Percentiles rank a stretch among this genome's conserved stretches.
Evolutionary conservation across 2,329 filamentous ascomycete species (phyloP).

Genomic region (Fusarium keratoplasticum): DNA sequence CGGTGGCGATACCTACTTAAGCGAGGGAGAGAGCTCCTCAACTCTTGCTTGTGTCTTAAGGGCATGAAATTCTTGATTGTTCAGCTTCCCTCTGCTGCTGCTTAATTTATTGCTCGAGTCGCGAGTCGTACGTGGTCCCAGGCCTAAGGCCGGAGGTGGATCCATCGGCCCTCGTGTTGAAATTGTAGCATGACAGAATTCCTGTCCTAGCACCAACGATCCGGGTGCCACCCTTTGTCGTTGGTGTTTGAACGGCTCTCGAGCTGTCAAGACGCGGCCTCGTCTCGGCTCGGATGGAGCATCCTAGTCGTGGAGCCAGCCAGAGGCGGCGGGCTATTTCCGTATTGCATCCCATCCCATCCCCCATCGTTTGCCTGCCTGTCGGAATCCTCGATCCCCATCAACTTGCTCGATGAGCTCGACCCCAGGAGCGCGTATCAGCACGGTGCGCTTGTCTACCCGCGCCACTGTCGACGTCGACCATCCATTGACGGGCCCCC

Average conservation of each 20-base stretch:
- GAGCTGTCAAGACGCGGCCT: constrained; percentile 31
- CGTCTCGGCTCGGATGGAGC: constrained; percentile 12
- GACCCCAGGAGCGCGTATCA: neutral
- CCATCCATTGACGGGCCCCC: neutral
- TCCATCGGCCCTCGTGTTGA: constrained; percentile 7
- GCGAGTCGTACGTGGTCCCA: neutral
- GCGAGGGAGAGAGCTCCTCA: constrained; percentile 12
- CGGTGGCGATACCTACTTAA: constrained; percentile 36
- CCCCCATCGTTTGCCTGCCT: constrained; percentile 3
- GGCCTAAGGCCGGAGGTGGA: neutral
- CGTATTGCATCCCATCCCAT: constrained; percentile 7
- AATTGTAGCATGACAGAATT: neutral
- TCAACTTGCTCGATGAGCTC: neutral
- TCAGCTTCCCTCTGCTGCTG: neutral
- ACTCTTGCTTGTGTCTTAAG: neutral
- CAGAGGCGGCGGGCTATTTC: constrained; percentile 16
- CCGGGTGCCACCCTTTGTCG: constrained; percentile 9
- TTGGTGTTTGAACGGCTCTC: constrained; percentile 25
- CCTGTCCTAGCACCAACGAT: constrained; percentile 1
- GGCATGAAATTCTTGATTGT: neutral
- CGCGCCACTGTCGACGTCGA: constrained; percentile 3
- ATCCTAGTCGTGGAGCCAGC: constrained; percentile 14
- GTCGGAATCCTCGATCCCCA: constrained; percentile 5
- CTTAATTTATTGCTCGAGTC: neutral
- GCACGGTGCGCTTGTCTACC: constrained; percentile 10